Evolutionary conservation across 2,329 filamentous ascomycete species (phyloP).

Genomic region (Pseudopithomyces maydicus): DNA sequence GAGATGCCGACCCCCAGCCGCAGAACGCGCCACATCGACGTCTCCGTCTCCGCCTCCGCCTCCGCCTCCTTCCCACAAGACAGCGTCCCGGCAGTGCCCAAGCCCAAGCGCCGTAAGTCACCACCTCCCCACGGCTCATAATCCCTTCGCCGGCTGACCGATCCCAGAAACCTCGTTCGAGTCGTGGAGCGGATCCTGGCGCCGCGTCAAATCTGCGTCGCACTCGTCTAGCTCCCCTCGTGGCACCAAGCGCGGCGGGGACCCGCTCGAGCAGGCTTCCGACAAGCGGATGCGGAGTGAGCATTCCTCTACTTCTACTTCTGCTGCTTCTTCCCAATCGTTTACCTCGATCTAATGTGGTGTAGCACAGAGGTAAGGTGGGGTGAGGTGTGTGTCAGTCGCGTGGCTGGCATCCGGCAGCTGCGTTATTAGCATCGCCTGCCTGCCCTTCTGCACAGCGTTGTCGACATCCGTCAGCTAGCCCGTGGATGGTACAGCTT

Average conservation of each 20-base stretch:
- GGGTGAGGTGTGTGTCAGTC: too few species aligned
- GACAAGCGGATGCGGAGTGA: constrained; percentile 42
- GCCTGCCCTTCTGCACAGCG: too few species aligned
- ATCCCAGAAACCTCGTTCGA: constrained; percentile 58
- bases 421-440: too few species aligned
- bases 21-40: constrained; percentile 52
- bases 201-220: constrained; percentile 62
- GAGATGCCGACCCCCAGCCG: constrained; percentile 42
- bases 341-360: too few species aligned
- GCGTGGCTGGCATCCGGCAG: too few species aligned
- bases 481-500: too few species aligned
- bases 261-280: constrained; percentile 30
- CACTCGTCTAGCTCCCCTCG: constrained; percentile 42
- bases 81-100: constrained; percentile 61
- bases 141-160: background rate
- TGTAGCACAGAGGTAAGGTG: too few species aligned
- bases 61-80: constrained; percentile 53
- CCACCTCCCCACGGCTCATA: constrained; percentile 14
- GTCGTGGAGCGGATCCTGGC: constrained; percentile 71
- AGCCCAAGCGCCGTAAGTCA: constrained; percentile 63
- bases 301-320: constrained; percentile 30
- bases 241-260: constrained; percentile 44
- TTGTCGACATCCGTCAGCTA: too few species aligned
- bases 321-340: too few species aligned
- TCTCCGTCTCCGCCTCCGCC: constrained; percentile 57